Conservation (phyloP, 257 asterid species). For the Solanum habrochaites region DNA sequence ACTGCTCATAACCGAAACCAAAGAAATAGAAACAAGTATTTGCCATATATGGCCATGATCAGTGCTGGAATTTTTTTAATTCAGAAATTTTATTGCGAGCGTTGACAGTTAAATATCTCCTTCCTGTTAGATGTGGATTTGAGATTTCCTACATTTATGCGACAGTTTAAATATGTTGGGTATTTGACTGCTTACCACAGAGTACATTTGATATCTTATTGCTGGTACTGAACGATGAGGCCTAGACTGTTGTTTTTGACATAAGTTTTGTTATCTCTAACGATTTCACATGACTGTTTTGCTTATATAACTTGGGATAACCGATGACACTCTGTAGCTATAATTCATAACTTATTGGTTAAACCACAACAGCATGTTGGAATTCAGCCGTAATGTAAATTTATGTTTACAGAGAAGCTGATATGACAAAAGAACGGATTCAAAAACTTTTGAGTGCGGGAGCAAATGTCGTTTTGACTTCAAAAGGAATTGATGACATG, state of each 20-base stretch:
- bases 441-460: slow-evolving; percentile 92
- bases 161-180: neutral
- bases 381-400: neutral
- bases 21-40: neutral
- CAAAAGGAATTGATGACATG: slow-evolving; percentile 99
- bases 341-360: neutral
- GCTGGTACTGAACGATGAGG: neutral
- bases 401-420: slow-evolving; percentile 70
- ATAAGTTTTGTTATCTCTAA: neutral
- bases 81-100: neutral
- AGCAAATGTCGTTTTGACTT: slow-evolving; percentile 88
- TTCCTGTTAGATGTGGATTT: neutral
- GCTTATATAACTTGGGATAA: neutral
- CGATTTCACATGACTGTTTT: neutral
- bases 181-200: neutral
- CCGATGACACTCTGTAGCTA: neutral
- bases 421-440: slow-evolving; percentile 91
- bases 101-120: neutral
- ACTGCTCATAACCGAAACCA: neutral
- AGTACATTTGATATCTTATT: neutral
- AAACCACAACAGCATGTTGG: neutral
- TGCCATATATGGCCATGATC: neutral
- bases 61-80: neutral
- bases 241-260: neutral
- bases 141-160: neutral